phyloP scores from a whole-genome alignment of 352 stramenopile species.

The Pythium dissimile region DNA sequence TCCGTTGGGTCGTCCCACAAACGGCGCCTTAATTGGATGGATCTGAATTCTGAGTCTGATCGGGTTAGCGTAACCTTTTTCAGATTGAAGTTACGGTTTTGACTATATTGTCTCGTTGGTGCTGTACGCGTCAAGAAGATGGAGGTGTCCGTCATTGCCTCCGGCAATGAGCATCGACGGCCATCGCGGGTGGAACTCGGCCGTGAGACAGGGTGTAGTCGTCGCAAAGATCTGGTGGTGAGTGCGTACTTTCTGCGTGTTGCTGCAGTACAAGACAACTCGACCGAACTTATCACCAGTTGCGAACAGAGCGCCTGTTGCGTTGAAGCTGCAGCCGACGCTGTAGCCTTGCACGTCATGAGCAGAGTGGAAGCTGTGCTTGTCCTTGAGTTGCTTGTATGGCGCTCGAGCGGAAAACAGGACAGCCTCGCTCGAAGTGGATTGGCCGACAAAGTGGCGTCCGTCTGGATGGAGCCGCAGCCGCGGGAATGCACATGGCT shows the following conservation, averaged over 20 bases:
- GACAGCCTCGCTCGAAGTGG: slow-evolving; percentile 32
- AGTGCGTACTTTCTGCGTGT: slow-evolving; percentile 18
- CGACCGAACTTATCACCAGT: slow-evolving; percentile 43
- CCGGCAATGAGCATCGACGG: slow-evolving; percentile 1
- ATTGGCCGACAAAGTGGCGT: slow-evolving; percentile 45
- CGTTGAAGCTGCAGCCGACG: slow-evolving; percentile 54
- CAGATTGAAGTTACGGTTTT: too few species aligned
- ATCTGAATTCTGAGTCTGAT: slow-evolving; percentile 6
- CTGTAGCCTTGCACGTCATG: slow-evolving; percentile 42
- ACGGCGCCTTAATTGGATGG: slow-evolving; percentile 5
- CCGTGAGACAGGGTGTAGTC: slow-evolving; percentile 2
- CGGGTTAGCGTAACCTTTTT: not conserved
- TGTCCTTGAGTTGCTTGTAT: slow-evolving; percentile 39
- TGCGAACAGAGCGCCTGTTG: slow-evolving; percentile 36
- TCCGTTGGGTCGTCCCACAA: slow-evolving; percentile 1
- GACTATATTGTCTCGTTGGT: too few species aligned
- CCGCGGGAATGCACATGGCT: slow-evolving; percentile 42
- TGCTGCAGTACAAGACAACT: slow-evolving; percentile 40
- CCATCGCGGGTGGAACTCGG: slow-evolving; percentile 16
- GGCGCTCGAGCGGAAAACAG: slow-evolving; percentile 40
- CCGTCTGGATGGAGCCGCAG: slow-evolving; percentile 39
- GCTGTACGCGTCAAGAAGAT: not conserved
- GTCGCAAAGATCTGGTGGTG: slow-evolving; percentile 8
- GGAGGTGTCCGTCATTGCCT: slow-evolving; percentile 3
- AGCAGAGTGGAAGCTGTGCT: slow-evolving; percentile 17